A percentile compares a stretch with the other conserved stretches of the same genome.
Evolutionary conservation across 305 asterid species (phyloP).

Genomic region (Fraxinus sp.): DNA sequence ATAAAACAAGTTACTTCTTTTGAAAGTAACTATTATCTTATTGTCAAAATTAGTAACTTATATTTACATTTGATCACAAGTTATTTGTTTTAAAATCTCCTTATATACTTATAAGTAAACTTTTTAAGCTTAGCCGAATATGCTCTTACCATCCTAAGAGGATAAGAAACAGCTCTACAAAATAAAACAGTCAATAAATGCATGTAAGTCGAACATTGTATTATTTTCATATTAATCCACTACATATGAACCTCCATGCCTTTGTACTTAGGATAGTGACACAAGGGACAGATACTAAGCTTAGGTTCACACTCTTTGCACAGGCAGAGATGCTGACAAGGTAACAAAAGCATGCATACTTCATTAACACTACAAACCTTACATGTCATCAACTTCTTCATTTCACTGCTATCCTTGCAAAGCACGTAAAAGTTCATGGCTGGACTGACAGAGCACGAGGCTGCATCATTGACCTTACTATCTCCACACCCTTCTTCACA

Average conservation of each 20-base stretch:
- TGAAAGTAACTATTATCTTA: not conserved
- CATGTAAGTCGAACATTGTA: constrained; percentile 15
- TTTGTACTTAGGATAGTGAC: constrained; percentile 64
- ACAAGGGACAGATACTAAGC: constrained; percentile 73
- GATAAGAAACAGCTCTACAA: not conserved
- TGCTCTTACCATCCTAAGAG: not conserved
- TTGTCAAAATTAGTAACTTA: not conserved
- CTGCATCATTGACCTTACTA: constrained; percentile 83
- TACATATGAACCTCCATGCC: constrained; percentile 85
- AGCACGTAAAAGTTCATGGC: constrained; percentile 39
- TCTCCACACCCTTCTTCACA: constrained; percentile 96
- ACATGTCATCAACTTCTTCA: constrained; percentile 63
- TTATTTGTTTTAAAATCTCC: not conserved
- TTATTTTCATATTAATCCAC: constrained; percentile 25
- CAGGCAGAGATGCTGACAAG: constrained; percentile 92
- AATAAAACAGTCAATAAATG: not conserved
- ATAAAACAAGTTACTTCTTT: not conserved
- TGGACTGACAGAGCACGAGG: constrained; percentile 74
- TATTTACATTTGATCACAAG: not conserved
- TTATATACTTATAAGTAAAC: not conserved
- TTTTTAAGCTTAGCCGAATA: not conserved
- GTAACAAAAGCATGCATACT: constrained; percentile 81
- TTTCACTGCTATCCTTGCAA: constrained; percentile 33
- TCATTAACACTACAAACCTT: constrained; percentile 75
- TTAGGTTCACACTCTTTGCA: constrained; percentile 85